Base-by-base conservation (phyloP, 108 stramenopile species). In the Pseudonitzschia multistriata region DNA sequence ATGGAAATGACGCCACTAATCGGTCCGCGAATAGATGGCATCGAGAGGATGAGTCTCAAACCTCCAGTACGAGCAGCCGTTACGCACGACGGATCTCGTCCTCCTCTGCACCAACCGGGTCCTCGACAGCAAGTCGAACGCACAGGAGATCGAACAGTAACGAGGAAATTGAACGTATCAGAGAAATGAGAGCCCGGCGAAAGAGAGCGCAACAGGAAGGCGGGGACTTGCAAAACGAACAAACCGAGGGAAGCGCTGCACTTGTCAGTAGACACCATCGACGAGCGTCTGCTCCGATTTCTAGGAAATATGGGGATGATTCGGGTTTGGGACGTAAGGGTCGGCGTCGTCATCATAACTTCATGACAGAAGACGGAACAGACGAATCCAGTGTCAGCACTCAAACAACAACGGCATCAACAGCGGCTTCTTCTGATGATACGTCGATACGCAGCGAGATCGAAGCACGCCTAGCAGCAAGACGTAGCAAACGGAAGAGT, bases 141-240 rank as follows among this genome's bases (percentile, higher is more conserved):
- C 42, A 45, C 42, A 6, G 13, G 54, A 33, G 57, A 59, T 15
- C 34, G 29, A 59, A 15, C 5, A 59, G 13, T 3, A 30, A 22
- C 57, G 57, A 59, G 19, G 77, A 78, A 66, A 71, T 78, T 30
- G 77, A 78, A 29, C 65, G 77, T 29, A 78, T 78, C 49, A 65
- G 77, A 50, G 66, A 67, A 72, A 68, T 78, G 48, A 45, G 77
- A 15, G 77, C 65, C 5, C 30, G 66, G 47, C 50, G 77, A 62
- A 25, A 71, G 55, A 40, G 71, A 60, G 42, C 59, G 5, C 65
- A 71, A 67, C 42, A 64, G 42, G 63, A 45, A 45, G 42, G 49
- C 48, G 60, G 36, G 11, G 64, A 54, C 36, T 21, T 62, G 14
- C 40, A 36, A 50, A n/a, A 69, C 28, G 29, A 57, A 42, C 17